phyloP scores from a whole-genome alignment of 1,284 basidiomycete species.

The Cerioporus squamosus region DNA sequence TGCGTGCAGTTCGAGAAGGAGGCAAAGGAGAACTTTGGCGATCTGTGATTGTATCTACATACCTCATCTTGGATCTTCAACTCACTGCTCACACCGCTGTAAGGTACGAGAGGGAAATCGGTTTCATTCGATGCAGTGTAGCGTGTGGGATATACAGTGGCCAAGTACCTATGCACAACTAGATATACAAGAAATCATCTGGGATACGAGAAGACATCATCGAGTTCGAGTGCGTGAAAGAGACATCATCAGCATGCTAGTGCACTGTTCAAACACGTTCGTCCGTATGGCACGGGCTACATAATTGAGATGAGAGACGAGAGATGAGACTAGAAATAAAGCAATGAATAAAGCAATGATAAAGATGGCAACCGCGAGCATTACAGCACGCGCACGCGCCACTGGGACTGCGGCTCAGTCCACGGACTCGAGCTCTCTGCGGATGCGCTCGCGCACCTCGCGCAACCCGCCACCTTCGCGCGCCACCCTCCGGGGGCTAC shows the following conservation, averaged over 20 bases:
- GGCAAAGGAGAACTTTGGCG: slow-evolving; percentile 41
- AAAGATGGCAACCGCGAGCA: slow-evolving; percentile 46
- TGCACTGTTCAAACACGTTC: slow-evolving; percentile 15
- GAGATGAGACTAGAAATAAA: background rate
- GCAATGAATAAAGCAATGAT: slow-evolving; percentile 38
- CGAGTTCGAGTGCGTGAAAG: background rate
- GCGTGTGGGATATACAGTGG: slow-evolving; percentile 4
- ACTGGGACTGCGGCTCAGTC: slow-evolving; percentile 11
- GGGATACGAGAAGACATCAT: slow-evolving; percentile 5
- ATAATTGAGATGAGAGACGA: too few species aligned
- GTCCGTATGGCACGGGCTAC: background rate
- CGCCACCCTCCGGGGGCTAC: slow-evolving; percentile 73
- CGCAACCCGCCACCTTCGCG: slow-evolving; percentile 71
- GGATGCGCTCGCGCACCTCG: slow-evolving; percentile 78
- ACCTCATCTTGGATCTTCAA: background rate
- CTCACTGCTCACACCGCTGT: too few species aligned
- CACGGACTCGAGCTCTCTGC: slow-evolving; percentile 64
- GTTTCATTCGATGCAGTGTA: background rate
- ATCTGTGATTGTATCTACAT: slow-evolving; percentile 2
- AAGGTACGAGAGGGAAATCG: too few species aligned
- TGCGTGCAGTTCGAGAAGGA: slow-evolving; percentile 61
- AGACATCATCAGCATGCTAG: background rate
- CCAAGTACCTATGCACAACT: slow-evolving; percentile 17
- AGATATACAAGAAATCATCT: slow-evolving; percentile 20
- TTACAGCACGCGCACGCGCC: slow-evolving; percentile 9